Percentiles rank a stretch among this genome's conserved stretches.
phyloP scores from a whole-genome alignment of 768 basidiomycete genomes.

The Cystofilobasidium ferigula region DNA sequence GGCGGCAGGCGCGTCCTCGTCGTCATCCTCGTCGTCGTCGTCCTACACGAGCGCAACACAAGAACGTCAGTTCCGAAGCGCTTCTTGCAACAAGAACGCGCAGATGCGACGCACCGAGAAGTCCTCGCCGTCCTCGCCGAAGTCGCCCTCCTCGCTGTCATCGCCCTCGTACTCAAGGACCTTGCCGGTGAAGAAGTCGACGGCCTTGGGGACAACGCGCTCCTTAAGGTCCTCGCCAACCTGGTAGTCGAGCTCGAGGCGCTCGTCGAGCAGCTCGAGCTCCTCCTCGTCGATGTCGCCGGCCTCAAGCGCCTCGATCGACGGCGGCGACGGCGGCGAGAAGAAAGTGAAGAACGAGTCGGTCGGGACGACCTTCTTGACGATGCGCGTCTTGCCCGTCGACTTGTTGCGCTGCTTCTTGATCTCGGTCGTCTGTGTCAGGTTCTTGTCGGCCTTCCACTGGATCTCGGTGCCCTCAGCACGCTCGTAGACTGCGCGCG shows the following conservation, averaged over 20 bases:
- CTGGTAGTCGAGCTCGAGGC: conserved; percentile 93
- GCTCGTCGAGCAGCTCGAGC: conserved; percentile 72
- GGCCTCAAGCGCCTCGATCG: conserved; percentile 55
- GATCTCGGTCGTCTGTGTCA: conserved; percentile 86
- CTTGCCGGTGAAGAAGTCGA: conserved; percentile 93
- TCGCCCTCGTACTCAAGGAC: conserved; percentile 64
- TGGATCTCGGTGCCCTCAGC: conserved; percentile 83
- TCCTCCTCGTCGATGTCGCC: conserved; percentile 57
- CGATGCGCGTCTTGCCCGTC: conserved; percentile 44
- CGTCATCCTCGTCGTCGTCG: conserved; percentile 56
- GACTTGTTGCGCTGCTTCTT: conserved; percentile 99
- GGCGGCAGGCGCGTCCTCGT: conserved; percentile 47
- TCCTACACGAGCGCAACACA: conserved; percentile 26
- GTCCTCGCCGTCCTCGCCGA: conserved; percentile 39
- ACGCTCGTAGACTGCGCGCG: conserved; percentile 61
- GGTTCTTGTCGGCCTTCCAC: conserved; percentile 97
- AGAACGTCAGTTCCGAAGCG: conserved; percentile 27
- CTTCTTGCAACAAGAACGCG: conserved; percentile 23
- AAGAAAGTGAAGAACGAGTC: conserved; percentile 99
- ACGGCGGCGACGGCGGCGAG: conserved; percentile 62
- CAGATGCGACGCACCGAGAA: conserved; percentile 46
- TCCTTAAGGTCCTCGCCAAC: conserved; percentile 97
- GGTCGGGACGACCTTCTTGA: conserved; percentile 69
- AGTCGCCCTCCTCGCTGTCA: conserved; percentile 34
- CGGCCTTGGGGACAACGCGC: conserved; percentile 82